Conservation (phyloP, 192 early-diverging fungal genomes). For the Mortierella claussenii region DNA sequence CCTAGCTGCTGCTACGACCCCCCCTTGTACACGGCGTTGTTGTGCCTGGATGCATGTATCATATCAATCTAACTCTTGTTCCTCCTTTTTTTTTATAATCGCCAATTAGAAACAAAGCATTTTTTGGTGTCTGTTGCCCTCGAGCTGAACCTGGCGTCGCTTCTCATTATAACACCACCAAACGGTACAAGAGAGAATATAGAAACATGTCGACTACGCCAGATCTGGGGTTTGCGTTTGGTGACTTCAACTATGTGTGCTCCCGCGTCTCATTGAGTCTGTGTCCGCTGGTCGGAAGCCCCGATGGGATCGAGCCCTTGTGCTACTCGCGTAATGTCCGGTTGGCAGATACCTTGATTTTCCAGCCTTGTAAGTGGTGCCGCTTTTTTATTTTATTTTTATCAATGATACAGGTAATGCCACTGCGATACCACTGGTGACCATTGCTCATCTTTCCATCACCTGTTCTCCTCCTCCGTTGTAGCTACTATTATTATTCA, state of each 20-base stretch:
- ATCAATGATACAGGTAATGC: neutral
- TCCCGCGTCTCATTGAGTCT: constrained; percentile 82
- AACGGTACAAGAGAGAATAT: neutral
- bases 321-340: constrained; percentile 98
- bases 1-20: too few species aligned
- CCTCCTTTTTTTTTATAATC: too few species aligned
- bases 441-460: neutral
- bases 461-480: neutral
- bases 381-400: neutral
- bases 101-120: too few species aligned
- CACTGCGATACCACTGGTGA: too few species aligned
- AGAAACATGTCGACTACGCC: constrained; percentile 8
- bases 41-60: too few species aligned
- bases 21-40: too few species aligned
- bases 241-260: constrained; percentile 93
- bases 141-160: neutral
- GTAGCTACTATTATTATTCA: constrained; percentile 91
- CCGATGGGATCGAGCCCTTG: constrained; percentile 80
- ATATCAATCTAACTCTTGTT: too few species aligned
- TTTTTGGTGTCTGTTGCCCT: neutral
- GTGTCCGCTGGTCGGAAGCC: constrained; percentile 90
- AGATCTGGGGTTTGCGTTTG: constrained; percentile 64
- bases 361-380: constrained; percentile 79
- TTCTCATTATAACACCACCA: constrained; percentile 1
- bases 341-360: constrained; percentile 83